Evolutionary conservation across 371 early-diverging fungal genomes (phyloP).

Genomic region (Rhizopus delemar): DNA sequence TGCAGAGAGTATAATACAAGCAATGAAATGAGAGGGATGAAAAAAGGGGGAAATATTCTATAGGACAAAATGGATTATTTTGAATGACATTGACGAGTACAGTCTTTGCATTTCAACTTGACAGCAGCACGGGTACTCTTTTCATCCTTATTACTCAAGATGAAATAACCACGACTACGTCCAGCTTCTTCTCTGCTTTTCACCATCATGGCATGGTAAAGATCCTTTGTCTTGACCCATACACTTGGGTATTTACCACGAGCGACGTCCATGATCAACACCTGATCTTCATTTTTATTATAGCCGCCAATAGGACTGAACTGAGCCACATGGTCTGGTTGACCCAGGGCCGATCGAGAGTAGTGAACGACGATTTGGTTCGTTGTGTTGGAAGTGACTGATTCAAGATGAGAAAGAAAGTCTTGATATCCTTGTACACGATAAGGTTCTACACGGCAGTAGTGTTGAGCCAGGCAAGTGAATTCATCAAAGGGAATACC

Average conservation of each 20-base stretch:
- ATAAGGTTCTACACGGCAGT: conserved; percentile 72
- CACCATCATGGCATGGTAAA: conserved; percentile 74
- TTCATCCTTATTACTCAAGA: conserved; percentile 43
- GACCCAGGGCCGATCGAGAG: conserved; percentile 69
- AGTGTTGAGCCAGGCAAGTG: conserved; percentile 77
- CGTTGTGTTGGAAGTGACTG: conserved; percentile 63
- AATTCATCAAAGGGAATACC: conserved; percentile 90
- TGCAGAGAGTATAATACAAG: neutral
- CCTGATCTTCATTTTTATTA: conserved; percentile 62
- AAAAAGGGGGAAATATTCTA: neutral
- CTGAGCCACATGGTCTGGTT: conserved; percentile 66
- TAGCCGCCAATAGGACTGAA: conserved; percentile 71
- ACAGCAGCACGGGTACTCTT: neutral
- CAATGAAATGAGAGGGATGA: neutral
- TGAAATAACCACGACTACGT: conserved; percentile 81
- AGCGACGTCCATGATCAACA: conserved; percentile 81
- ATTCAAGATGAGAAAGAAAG: conserved; percentile 70
- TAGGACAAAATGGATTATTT: neutral
- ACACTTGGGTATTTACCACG: conserved; percentile 77
- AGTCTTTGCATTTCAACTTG: conserved; percentile 26
- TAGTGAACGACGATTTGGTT: conserved; percentile 86
- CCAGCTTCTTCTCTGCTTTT: conserved; percentile 63
- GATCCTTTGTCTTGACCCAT: conserved; percentile 64
- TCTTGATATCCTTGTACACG: conserved; percentile 67
- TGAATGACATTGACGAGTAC: conserved; percentile 21